Percentiles rank a stretch among this genome's conserved stretches.
These are phyloP conservation scores for Skeletonema menzelii DNA, from an alignment of 108 stramenopile species.

Conservation along the genomic window DNA sequence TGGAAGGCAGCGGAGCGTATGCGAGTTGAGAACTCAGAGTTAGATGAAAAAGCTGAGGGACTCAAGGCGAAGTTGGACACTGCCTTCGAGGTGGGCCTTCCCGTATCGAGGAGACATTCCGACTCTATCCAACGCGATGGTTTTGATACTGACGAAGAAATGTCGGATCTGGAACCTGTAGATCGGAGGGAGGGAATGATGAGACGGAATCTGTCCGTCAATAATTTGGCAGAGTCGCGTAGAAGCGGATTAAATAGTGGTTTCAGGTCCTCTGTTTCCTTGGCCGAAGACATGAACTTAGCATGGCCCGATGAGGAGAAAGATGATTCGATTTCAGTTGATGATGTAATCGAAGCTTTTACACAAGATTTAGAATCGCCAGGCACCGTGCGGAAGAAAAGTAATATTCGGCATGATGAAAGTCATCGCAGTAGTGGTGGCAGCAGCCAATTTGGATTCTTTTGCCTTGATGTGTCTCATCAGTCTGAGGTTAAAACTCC, in stretches of 20 bases:
- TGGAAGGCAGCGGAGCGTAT: slow-evolving; percentile 25
- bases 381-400: neutral
- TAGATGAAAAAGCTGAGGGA: slow-evolving; percentile 9
- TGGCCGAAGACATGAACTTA: neutral
- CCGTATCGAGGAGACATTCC: too few relatives aligned
- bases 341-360: neutral
- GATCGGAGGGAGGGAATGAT: neutral
- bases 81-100: too few relatives aligned
- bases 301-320: neutral
- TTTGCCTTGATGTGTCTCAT: neutral
- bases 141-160: too few relatives aligned
- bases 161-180: too few relatives aligned
- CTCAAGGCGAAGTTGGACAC: neutral
- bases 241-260: too few relatives aligned
- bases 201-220: too few relatives aligned
- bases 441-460: neutral
- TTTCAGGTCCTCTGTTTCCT: too few relatives aligned
- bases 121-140: too few relatives aligned
- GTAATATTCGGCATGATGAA: neutral
- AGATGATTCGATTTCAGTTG: neutral
- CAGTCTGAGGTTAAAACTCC: neutral
- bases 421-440: neutral
- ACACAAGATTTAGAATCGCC: neutral
- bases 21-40: slow-evolving; percentile 5
- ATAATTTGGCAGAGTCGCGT: too few relatives aligned